Evolutionary conservation across 225 moss, liverwort and hornwort genomes (phyloP), one percentile per base, ranked within the genome.

Genomic region (Physcomitrellopsis africana): DNA sequence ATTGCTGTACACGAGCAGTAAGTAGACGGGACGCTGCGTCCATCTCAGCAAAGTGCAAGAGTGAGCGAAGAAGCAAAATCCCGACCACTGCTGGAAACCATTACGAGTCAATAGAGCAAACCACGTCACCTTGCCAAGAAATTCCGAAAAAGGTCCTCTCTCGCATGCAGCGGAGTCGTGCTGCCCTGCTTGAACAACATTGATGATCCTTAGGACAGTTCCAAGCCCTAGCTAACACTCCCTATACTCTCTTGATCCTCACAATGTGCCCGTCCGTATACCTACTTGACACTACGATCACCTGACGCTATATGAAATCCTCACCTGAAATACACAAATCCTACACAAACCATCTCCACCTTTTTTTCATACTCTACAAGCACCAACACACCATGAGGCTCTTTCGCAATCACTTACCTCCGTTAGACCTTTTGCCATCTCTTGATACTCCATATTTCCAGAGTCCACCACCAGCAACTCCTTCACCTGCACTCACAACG

Each of bases 181-280:
- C 96, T 96, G 94, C 94, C 96, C 94, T 96, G 96, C 96, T 96
- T 94, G 88, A 96, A 96, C 92, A 96, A 92, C 94, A 94, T 96
- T 89, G 94, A 83, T 94, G 96, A 92, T 91, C 89, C 94, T 96
- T 92, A 94, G 94, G 94, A 96, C 87, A 93, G 83, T 90, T 92
- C 85, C 93, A 93, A 90, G 87, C 87, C 92, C 87, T 86, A 79
- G 66, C 88, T 84, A 89, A 83, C 85, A 70, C 91, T 90, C 84
- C 65, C 24, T 24, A 24, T 1, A 24, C 24, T 24, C 74, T 72
- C 76, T 77, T 80, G 64, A 67, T 83, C 80, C 79, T 84, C 79
- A 82, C 67, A 57, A 37, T 49, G 69, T 76, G 71, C 84, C 74
- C 83, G 22, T 76, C 81, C 77, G 76, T 75, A 76, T 80, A 79